These are phyloP conservation scores for Xanthoceras sorbifolium DNA, from an alignment of 345 rosid genomes.

Conservation along the genomic window DNA sequence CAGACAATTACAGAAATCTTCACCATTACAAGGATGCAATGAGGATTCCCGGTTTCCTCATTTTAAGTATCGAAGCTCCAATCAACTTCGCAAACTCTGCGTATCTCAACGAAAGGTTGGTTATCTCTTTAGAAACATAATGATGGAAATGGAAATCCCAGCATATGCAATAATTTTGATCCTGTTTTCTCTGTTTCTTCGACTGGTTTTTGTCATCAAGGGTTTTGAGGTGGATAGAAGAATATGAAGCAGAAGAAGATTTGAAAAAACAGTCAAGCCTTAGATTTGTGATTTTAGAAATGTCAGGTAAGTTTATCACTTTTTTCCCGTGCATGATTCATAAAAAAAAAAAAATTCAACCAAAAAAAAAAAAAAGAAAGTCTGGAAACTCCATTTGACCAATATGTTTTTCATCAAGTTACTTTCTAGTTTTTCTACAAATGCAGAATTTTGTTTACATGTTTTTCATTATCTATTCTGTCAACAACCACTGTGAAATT, in stretches of 20 bases:
- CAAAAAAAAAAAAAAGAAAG: too few species aligned
- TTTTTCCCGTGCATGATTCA: too few species aligned
- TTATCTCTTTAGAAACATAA: not conserved
- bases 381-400: not conserved
- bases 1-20: constrained; percentile 63
- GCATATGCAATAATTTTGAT: not conserved
- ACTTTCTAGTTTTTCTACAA: not conserved
- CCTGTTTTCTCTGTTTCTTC: not conserved
- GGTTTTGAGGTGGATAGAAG: constrained; percentile 82
- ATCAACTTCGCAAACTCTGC: constrained; percentile 85
- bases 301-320: constrained; percentile 55
- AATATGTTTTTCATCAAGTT: not conserved
- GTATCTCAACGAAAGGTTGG: constrained; percentile 85
- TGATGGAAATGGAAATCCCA: not conserved
- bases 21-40: constrained; percentile 78
- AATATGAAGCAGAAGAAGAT: constrained; percentile 61
- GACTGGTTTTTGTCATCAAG: constrained; percentile 30
- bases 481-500: too few species aligned
- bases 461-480: not conserved
- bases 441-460: not conserved
- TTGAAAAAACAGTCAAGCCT: constrained; percentile 52
- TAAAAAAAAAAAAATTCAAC: too few species aligned
- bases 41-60: constrained; percentile 71
- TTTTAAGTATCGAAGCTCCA: constrained; percentile 78
- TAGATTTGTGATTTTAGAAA: constrained; percentile 60